Evolutionary conservation across 805 yeast species (phyloP).

Genomic region (Sungouiella thailandica): DNA sequence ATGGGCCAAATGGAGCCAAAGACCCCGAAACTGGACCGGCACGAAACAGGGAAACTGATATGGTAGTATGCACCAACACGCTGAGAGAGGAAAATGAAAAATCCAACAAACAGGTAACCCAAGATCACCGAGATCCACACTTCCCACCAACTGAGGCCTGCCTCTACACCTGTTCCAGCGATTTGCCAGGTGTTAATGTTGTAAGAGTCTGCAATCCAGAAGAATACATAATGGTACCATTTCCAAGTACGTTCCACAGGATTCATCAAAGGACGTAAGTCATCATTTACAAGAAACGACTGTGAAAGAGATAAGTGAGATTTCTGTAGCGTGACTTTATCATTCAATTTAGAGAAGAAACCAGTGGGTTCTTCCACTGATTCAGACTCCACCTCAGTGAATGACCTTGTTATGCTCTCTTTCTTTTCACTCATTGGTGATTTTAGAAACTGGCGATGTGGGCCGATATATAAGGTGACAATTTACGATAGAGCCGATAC

Average conservation of each 20-base stretch:
- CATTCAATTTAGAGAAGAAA: not conserved
- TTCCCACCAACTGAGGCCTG: slow-evolving; percentile 3
- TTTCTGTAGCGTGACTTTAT: not conserved
- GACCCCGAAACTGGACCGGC: slow-evolving; percentile 2
- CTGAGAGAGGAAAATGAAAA: slow-evolving; percentile 3
- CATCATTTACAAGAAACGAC: slow-evolving; percentile 1
- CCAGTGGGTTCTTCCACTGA: not conserved
- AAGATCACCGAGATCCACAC: slow-evolving; percentile 3
- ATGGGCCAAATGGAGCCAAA: slow-evolving; percentile 3
- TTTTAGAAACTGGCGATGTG: too few species aligned
- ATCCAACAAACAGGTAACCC: slow-evolving; percentile 2
- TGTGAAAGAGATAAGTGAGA: not conserved
- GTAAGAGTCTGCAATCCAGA: slow-evolving; percentile 3
- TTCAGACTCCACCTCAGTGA: not conserved
- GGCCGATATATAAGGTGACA: too few species aligned
- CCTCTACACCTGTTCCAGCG: slow-evolving; percentile 3
- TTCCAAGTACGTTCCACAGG: not conserved
- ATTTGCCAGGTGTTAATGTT: slow-evolving; percentile 3
- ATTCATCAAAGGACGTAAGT: not conserved
- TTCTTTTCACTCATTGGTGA: too few species aligned
- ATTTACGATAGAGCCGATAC: too few species aligned
- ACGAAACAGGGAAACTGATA: slow-evolving; percentile 2
- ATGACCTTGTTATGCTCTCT: too few species aligned
- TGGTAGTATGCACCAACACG: slow-evolving; percentile 3
- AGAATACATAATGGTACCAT: slow-evolving; percentile 1